phyloP scores from a whole-genome alignment of 345 rosid genomes.

The Excoecaria agallocha region DNA sequence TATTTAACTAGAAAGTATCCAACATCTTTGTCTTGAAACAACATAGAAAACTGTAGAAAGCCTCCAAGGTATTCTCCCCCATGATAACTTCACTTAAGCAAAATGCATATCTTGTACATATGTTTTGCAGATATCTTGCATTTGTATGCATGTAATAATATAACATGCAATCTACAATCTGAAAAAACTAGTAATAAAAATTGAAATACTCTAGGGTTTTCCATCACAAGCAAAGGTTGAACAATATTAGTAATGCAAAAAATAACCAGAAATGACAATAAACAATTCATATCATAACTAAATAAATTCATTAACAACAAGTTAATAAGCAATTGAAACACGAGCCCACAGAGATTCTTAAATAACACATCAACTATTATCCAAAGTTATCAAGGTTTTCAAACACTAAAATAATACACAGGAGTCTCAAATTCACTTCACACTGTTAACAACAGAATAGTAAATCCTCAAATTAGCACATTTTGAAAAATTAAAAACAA shows the following conservation, averaged over 20 bases:
- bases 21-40: not conserved
- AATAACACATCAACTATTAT: slow-evolving; percentile 2
- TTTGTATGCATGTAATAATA: not conserved
- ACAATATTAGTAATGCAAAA: no score
- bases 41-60: not conserved
- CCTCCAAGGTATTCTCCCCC: not conserved
- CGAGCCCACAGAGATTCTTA: slow-evolving; percentile 2
- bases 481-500: not conserved
- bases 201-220: not conserved
- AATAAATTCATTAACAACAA: not conserved
- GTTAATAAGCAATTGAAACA: not conserved
- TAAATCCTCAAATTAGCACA: not conserved
- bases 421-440: not conserved
- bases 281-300: not conserved
- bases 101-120: not conserved
- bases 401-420: not conserved
- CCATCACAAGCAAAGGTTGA: not conserved
- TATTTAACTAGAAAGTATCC: not conserved
- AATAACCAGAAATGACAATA: not conserved
- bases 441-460: not conserved
- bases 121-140: not conserved
- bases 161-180: not conserved
- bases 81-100: no score
- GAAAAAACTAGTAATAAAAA: not conserved
- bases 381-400: not conserved